These are phyloP conservation scores for Calocera viscosa DNA, from an alignment of 768 basidiomycete genomes.

Conservation along the genomic window DNA sequence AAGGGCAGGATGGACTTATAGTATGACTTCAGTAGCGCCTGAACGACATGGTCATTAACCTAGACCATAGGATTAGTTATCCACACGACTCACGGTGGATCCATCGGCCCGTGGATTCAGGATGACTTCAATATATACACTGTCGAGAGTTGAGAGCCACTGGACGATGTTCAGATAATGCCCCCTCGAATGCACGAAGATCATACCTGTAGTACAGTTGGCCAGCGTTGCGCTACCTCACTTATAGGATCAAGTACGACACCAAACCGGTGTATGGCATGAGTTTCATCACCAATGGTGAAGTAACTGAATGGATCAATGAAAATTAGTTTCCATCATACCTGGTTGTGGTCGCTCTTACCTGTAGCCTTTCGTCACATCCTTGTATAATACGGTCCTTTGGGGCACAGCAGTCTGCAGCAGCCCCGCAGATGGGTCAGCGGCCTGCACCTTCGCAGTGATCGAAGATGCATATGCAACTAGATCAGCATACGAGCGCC, in stretches of 20 bases:
- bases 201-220: conserved; percentile 58
- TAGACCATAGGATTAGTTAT: neutral
- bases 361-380: neutral
- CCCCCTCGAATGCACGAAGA: neutral
- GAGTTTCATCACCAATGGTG: conserved; percentile 50
- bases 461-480: conserved; percentile 58
- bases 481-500: conserved; percentile 38
- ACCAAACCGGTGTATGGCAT: conserved; percentile 56
- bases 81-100: conserved; percentile 44
- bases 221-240: conserved; percentile 75
- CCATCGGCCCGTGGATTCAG: conserved; percentile 53
- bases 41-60: neutral
- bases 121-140: conserved; percentile 60
- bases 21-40: conserved; percentile 88
- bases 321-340: conserved; percentile 12
- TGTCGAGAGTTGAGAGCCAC: conserved; percentile 55
- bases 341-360: neutral
- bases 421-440: conserved; percentile 51
- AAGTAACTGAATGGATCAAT: conserved; percentile 41
- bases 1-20: conserved; percentile 66
- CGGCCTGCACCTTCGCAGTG: conserved; percentile 54
- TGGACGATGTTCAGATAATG: conserved; percentile 22
- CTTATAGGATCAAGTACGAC: conserved; percentile 76
- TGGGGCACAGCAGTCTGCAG: conserved; percentile 12
- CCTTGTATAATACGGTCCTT: neutral